These are phyloP conservation scores for Juncus effusus DNA, from an alignment of 176 grass and related monocot genomes.

Conservation along the genomic window DNA sequence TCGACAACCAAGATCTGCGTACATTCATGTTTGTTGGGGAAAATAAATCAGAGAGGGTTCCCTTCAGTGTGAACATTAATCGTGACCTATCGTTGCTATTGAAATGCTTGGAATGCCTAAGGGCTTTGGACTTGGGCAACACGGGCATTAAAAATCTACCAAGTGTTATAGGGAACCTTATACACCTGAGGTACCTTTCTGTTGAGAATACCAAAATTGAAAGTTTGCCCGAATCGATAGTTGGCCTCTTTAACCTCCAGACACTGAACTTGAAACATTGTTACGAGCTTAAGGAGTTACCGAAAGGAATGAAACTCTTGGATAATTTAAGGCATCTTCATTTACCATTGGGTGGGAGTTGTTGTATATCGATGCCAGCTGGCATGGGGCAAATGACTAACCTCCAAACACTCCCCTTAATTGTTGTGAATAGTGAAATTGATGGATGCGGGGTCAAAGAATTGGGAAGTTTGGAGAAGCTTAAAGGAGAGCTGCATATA, in stretches of 20 bases:
- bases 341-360: constrained; percentile 10
- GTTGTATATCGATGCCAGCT: constrained; percentile 22
- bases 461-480: constrained; percentile 30
- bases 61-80: constrained; percentile 27
- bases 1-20: constrained; percentile 25
- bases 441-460: constrained; percentile 30
- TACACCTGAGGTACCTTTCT: constrained; percentile 41
- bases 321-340: constrained; percentile 37
- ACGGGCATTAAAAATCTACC: constrained; percentile 29
- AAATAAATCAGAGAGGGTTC: constrained; percentile 1
- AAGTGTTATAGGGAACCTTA: constrained; percentile 24
- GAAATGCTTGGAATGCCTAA: constrained; percentile 32
- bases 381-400: constrained; percentile 36
- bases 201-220: constrained; percentile 31
- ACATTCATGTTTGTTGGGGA: constrained; percentile 38
- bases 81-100: constrained; percentile 16
- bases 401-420: constrained; percentile 32
- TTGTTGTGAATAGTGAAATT: constrained; percentile 15
- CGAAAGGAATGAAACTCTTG: constrained; percentile 41
- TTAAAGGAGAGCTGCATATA: constrained; percentile 41
- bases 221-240: constrained; percentile 35
- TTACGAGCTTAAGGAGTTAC: constrained; percentile 33
- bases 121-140: constrained; percentile 39
- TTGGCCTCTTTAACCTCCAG: constrained; percentile 41
- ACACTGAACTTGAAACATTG: constrained; percentile 40